phyloP scores from a whole-genome alignment of 495 filamentous ascomycete species.

The Pseudoneurospora amorphoporcata region DNA sequence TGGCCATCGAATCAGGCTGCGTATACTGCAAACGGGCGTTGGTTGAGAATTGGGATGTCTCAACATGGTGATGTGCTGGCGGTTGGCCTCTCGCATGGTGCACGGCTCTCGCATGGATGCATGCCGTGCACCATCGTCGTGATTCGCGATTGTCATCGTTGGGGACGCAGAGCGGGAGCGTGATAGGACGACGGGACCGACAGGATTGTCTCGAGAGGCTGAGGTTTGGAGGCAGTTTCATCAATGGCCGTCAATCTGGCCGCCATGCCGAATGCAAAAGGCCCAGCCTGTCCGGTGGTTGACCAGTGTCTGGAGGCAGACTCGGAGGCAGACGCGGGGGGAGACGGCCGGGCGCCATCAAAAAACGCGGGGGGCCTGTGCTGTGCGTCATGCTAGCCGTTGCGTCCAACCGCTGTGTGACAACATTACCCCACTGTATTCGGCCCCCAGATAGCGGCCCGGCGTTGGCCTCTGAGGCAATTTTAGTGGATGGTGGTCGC shows the following conservation, averaged over 20 bases:
- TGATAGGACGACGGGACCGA: not conserved
- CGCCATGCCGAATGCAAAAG: not conserved
- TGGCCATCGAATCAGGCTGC: not conserved
- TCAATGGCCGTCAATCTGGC: not conserved
- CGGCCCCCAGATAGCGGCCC: not conserved
- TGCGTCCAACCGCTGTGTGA: not conserved
- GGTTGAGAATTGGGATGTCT: not conserved
- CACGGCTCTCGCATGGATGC: no score
- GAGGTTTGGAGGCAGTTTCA: not conserved
- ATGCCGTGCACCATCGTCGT: not conserved
- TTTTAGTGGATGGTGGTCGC: not conserved
- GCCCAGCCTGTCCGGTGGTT: not conserved
- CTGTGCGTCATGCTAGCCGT: not conserved
- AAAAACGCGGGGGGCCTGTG: not conserved
- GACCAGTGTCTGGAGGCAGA: not conserved
- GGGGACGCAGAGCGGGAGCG: not conserved
- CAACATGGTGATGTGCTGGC: not conserved
- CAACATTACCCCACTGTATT: not conserved
- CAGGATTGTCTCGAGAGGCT: not conserved
- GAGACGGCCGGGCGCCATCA: not conserved
- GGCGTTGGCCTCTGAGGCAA: not conserved
- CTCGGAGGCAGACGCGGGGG: not conserved
- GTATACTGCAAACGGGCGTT: not conserved
- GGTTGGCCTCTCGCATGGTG: not conserved
- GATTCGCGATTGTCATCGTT: not conserved